These are phyloP conservation scores for Sphaerulina musiva DNA, from an alignment of 2,329 filamentous ascomycete genomes.

Conservation along the genomic window DNA sequence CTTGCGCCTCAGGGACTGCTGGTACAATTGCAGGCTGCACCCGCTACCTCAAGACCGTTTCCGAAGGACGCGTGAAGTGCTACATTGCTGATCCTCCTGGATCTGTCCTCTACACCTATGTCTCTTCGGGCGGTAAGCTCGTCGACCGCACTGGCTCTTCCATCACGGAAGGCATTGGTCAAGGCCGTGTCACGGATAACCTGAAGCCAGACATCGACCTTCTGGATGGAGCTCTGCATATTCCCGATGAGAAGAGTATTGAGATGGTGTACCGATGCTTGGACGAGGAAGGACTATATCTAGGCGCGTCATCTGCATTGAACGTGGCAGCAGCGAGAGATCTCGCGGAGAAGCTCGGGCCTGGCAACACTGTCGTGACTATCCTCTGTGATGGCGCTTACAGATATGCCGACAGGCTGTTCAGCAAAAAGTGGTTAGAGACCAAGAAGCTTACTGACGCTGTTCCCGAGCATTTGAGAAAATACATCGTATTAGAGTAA, in stretches of 20 bases:
- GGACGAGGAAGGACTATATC: constrained; percentile 90
- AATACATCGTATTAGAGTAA: constrained; percentile 87
- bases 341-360: constrained; percentile 82
- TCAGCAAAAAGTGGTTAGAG: constrained; percentile 83
- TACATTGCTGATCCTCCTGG: constrained; percentile 93
- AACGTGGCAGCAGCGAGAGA: constrained; percentile 96
- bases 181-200: constrained; percentile 95
- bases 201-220: constrained; percentile 75
- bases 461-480: constrained; percentile 77
- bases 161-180: constrained; percentile 96
- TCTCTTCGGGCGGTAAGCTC: constrained; percentile 76
- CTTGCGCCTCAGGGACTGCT: constrained; percentile 86
- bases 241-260: constrained; percentile 89
- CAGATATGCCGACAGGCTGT: constrained; percentile 86
- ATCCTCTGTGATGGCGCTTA: constrained; percentile 96
- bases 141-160: constrained; percentile 74
- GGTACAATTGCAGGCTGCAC: constrained; percentile 88
- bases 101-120: constrained; percentile 86
- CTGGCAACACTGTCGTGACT: constrained; percentile 85
- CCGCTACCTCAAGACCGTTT: constrained; percentile 78
- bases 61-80: constrained; percentile 69
- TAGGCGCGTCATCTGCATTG: constrained; percentile 86
- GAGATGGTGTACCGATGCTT: constrained; percentile 96
- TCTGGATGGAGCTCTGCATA: constrained; percentile 75
- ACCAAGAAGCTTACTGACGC: constrained; percentile 75